These are phyloP conservation scores for Klebsormidium nitens DNA, from an alignment of 139 green algal species.

Conservation along the genomic window DNA sequence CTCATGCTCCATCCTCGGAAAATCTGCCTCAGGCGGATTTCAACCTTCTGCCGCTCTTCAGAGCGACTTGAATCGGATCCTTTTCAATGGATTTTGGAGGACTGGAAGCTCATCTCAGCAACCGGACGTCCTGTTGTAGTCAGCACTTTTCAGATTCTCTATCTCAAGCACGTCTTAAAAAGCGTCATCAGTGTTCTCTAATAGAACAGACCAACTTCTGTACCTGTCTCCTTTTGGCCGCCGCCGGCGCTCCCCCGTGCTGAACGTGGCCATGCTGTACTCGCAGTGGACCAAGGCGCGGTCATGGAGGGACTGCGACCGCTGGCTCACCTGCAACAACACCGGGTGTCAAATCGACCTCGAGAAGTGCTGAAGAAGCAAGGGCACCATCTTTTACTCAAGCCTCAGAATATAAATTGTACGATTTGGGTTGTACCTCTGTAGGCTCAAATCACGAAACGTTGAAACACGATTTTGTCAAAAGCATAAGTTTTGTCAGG, in stretches of 20 bases:
- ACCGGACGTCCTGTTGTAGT: no score
- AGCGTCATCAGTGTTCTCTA: no score
- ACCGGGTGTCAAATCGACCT: neutral
- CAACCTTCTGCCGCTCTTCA: no score
- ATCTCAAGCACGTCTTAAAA: no score
- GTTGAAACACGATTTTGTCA: no score
- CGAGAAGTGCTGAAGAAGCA: neutral
- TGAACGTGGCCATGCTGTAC: slow-evolving; percentile 85
- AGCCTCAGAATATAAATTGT: neutral
- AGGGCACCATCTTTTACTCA: neutral
- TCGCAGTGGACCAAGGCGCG: slow-evolving; percentile 69
- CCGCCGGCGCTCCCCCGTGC: slow-evolving; percentile 72
- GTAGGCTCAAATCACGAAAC: no score
- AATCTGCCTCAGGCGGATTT: neutral
- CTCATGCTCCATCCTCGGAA: neutral
- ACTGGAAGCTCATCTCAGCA: no score
- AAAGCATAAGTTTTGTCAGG: no score
- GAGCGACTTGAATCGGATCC: no score
- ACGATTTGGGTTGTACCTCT: neutral
- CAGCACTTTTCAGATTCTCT: no score
- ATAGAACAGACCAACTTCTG: no score
- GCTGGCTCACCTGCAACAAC: slow-evolving; percentile 31
- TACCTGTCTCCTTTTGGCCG: slow-evolving; percentile 60
- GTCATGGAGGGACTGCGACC: slow-evolving; percentile 49
- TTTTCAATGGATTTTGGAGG: no score